Evolutionary conservation across 2,329 filamentous ascomycete genomes (phyloP).

Genomic region (Dothideomycetes sp.): DNA sequence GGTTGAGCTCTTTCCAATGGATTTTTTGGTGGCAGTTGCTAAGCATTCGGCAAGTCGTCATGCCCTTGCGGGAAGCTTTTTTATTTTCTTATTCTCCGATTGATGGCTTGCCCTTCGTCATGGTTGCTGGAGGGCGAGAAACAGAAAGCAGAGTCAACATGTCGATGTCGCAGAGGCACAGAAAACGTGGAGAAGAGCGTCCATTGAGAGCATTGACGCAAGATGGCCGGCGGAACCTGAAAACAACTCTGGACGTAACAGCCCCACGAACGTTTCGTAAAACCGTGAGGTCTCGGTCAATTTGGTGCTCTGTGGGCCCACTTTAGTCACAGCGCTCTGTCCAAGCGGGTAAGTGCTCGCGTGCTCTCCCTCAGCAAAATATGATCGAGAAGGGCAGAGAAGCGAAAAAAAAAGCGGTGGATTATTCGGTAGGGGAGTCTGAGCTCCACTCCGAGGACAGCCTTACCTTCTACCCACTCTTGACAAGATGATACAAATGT

Average conservation of each 20-base stretch:
- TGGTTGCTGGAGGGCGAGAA: background rate
- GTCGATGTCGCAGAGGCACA: no score
- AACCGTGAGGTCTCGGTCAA: constrained; percentile 1
- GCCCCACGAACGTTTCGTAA: constrained; percentile 7
- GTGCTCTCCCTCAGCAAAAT: constrained; percentile 1
- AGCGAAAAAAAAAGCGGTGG: constrained; percentile 8
- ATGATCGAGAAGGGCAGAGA: constrained; percentile 2
- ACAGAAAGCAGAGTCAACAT: background rate
- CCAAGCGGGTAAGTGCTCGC: constrained; percentile 11
- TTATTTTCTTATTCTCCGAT: background rate
- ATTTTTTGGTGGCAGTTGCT: no score
- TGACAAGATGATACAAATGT: constrained; percentile 7
- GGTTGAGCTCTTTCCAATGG: constrained; percentile 10
- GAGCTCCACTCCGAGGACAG: constrained; percentile 3
- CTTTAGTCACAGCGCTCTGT: constrained; percentile 6
- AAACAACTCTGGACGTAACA: constrained; percentile 1
- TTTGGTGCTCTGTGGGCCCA: constrained; percentile 12
- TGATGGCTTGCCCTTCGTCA: background rate
- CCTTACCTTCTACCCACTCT: no score
- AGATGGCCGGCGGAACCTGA: background rate
- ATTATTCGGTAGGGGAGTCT: constrained; percentile 3
- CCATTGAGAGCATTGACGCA: background rate
- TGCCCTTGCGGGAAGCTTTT: constrained; percentile 4
- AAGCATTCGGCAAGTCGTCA: constrained; percentile 2
- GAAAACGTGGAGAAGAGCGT: no score